These are phyloP conservation scores for Pestalotiopsis sp. DNA, from an alignment of 2,329 filamentous ascomycete genomes.

Conservation along the genomic window DNA sequence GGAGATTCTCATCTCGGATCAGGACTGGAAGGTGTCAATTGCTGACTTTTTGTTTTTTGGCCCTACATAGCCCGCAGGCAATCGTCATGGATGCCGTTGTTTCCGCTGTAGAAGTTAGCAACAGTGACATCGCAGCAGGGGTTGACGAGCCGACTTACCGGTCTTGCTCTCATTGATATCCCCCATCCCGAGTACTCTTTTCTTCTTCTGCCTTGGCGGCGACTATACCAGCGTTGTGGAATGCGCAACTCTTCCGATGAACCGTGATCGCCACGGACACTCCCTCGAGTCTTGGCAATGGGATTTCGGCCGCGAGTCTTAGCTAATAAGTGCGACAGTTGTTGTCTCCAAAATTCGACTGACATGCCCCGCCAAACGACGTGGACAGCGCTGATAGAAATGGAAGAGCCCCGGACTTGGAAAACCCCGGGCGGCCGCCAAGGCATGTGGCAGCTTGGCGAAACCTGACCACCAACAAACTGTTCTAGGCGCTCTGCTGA, in stretches of 20 bases:
- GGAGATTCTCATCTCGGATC: neutral
- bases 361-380: neutral
- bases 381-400: slow-evolving; percentile 1
- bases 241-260: neutral
- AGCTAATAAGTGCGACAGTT: neutral
- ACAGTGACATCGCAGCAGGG: neutral
- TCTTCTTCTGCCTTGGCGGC: neutral
- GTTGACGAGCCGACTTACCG: neutral
- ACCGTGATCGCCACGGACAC: neutral
- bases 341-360: neutral
- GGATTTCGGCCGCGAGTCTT: neutral
- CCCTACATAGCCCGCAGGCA: slow-evolving; percentile 10
- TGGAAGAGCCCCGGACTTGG: neutral
- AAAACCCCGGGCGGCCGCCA: neutral
- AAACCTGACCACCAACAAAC: neutral
- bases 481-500: too few species aligned
- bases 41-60: slow-evolving; percentile 11
- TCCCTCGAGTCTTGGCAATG: neutral
- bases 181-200: neutral
- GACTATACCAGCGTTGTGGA: neutral
- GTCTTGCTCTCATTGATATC: neutral
- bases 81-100: slow-evolving; percentile 4
- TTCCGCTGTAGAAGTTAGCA: slow-evolving; percentile 1
- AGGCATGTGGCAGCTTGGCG: neutral
- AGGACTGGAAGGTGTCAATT: neutral